phyloP scores from a whole-genome alignment of 169 alveolate genomes.

The Babesia divergens region DNA sequence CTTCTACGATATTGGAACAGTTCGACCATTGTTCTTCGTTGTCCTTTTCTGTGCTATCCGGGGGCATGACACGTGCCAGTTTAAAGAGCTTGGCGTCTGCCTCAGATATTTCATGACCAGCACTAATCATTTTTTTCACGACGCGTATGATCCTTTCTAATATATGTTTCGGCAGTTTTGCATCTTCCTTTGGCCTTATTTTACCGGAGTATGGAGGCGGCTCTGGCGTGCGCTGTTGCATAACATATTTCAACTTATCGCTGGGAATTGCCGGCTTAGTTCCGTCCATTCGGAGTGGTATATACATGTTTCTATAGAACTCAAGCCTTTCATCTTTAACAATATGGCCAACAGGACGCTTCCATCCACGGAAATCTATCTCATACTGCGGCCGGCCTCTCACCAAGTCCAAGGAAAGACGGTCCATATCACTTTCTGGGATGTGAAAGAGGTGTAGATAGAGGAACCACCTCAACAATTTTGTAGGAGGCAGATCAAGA shows the following conservation, averaged over 20 bases:
- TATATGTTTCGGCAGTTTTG: neutral
- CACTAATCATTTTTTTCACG: neutral
- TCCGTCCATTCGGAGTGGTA: constrained; percentile 28
- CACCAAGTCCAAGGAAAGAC: constrained; percentile 13
- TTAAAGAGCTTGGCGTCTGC: constrained; percentile 22
- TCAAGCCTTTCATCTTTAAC: neutral
- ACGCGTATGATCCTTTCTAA: neutral
- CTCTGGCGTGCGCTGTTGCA: constrained; percentile 9
- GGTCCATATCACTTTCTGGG: constrained; percentile 37
- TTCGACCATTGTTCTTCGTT: too few species aligned
- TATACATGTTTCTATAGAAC: neutral
- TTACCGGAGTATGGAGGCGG: constrained; percentile 18
- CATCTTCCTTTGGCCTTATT: neutral
- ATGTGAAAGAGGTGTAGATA: constrained; percentile 24
- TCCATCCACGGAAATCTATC: constrained; percentile 61
- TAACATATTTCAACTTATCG: constrained; percentile 30
- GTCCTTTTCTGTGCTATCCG: neutral
- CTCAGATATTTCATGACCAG: neutral
- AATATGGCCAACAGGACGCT: constrained; percentile 28
- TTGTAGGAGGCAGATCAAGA: constrained; percentile 4
- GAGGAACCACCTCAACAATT: constrained; percentile 38
- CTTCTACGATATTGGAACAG: too few species aligned
- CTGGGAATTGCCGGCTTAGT: neutral
- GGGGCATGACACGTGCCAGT: constrained; percentile 5
- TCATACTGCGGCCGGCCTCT: constrained; percentile 16